Evolutionary conservation across 768 basidiomycete species (phyloP).

Genomic region (Cystobasidium ongulense): DNA sequence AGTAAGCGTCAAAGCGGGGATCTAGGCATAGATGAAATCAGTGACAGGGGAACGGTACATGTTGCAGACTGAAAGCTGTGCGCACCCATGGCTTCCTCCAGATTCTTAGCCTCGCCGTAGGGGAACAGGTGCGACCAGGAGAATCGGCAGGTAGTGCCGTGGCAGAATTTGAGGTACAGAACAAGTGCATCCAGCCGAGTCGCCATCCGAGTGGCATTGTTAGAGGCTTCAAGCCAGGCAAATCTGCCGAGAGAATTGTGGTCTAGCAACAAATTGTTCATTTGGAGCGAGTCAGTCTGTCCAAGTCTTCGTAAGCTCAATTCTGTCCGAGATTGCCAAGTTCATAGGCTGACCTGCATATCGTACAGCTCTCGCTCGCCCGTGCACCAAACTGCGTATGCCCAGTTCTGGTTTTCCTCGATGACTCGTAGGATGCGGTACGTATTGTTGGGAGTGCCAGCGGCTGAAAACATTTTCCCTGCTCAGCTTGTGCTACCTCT

Average conservation of each 20-base stretch:
- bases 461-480: neutral
- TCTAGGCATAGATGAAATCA: neutral
- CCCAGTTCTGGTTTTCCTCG: neutral
- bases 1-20: constrained; percentile 31
- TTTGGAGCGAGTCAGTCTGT: constrained; percentile 32
- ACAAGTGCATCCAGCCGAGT: constrained; percentile 36
- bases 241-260: constrained; percentile 12
- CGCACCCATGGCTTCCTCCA: constrained; percentile 23
- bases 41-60: neutral
- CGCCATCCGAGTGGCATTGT: neutral
- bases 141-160: constrained; percentile 28
- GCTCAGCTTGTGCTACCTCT: too few species aligned
- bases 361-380: constrained; percentile 39
- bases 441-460: neutral
- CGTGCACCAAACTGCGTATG: constrained; percentile 34
- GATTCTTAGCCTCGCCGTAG: neutral
- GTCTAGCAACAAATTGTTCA: constrained; percentile 32
- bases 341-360: constrained; percentile 13
- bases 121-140: constrained; percentile 33
- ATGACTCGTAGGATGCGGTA: neutral
- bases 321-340: neutral
- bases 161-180: constrained; percentile 35
- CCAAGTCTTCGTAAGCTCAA: neutral
- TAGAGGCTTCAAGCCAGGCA: neutral
- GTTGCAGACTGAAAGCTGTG: neutral